Percentiles rank a stretch among this genome's conserved stretches.
These are phyloP conservation scores for Pythium aristosporum DNA, from an alignment of 352 stramenopile genomes.

Conservation along the genomic window DNA sequence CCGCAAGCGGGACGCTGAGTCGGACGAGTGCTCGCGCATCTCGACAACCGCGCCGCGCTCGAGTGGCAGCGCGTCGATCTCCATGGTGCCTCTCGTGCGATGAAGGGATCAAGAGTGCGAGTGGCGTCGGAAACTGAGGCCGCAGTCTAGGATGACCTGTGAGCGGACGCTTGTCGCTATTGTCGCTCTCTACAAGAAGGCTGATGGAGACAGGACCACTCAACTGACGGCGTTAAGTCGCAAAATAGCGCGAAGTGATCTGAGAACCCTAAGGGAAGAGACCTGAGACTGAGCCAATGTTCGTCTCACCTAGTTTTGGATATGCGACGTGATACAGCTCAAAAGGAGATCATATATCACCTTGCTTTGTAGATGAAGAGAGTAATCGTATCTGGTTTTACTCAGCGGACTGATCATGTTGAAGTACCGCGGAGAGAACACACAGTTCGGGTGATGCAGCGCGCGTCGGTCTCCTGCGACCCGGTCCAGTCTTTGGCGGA, in stretches of 20 bases:
- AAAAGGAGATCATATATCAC: neutral
- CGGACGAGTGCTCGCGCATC: conserved; percentile 26
- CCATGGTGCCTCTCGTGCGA: conserved; percentile 11
- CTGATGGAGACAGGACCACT: neutral
- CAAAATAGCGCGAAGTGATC: neutral
- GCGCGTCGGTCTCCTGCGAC: too few species aligned
- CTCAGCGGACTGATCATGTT: neutral
- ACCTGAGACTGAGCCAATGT: neutral
- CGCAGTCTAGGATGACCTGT: neutral
- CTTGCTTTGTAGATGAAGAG: neutral
- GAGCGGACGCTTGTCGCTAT: neutral
- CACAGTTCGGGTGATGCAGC: too few species aligned
- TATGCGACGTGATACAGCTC: neutral
- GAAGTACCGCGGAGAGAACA: conserved; percentile 1
- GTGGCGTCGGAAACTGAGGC: neutral
- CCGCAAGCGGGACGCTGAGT: conserved; percentile 3
- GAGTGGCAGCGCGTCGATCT: conserved; percentile 28
- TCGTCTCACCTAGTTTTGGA: neutral
- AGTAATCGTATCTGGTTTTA: neutral
- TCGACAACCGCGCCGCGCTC: conserved; percentile 44
- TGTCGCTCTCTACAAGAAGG: conserved; percentile 4
- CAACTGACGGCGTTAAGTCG: conserved; percentile 2
- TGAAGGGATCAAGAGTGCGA: neutral
- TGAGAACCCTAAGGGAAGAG: neutral
- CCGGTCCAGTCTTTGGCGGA: too few species aligned